These are phyloP conservation scores for Nicotiana tabacum DNA, from an alignment of 257 asterid species.

Conservation along the genomic window DNA sequence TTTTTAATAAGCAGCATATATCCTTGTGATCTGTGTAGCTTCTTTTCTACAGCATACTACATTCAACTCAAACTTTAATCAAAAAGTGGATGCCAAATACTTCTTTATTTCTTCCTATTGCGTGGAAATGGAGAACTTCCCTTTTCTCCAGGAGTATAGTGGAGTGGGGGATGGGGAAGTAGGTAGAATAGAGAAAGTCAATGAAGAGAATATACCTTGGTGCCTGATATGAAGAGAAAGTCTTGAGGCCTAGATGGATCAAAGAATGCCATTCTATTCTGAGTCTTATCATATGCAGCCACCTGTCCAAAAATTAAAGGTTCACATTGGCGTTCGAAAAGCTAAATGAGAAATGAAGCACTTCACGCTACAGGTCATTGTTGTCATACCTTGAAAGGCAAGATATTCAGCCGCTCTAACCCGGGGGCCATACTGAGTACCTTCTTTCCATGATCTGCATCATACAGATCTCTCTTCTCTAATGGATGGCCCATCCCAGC, in stretches of 20 bases:
- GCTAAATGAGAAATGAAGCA: neutral
- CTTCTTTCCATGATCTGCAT: conserved; percentile 98
- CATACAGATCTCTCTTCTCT: conserved; percentile 83
- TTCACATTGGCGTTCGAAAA: neutral
- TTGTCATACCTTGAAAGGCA: conserved; percentile 71
- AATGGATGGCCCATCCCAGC: conserved; percentile 94
- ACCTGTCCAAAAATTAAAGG: conserved; percentile 38
- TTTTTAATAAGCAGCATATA: neutral
- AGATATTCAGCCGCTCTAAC: conserved; percentile 74
- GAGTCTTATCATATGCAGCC: conserved; percentile 92
- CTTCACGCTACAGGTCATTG: neutral
- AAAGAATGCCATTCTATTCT: conserved; percentile 85
- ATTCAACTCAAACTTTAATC: neutral
- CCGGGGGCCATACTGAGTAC: conserved; percentile 97
- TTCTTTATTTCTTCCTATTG: neutral
- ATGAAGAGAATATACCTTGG: conserved; percentile 48
- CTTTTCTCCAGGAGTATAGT: neutral
- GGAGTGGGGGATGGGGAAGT: neutral
- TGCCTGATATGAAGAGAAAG: conserved; percentile 89
- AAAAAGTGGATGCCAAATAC: neutral
- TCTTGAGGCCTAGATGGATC: conserved; percentile 90
- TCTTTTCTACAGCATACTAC: neutral
- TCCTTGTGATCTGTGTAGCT: neutral
- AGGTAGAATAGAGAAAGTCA: neutral
- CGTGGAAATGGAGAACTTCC: neutral